Evolutionary conservation across 2,329 filamentous ascomycete species (phyloP), one percentile per base, ranked within the genome.

Genomic region (Tolypocladium tundrense): DNA sequence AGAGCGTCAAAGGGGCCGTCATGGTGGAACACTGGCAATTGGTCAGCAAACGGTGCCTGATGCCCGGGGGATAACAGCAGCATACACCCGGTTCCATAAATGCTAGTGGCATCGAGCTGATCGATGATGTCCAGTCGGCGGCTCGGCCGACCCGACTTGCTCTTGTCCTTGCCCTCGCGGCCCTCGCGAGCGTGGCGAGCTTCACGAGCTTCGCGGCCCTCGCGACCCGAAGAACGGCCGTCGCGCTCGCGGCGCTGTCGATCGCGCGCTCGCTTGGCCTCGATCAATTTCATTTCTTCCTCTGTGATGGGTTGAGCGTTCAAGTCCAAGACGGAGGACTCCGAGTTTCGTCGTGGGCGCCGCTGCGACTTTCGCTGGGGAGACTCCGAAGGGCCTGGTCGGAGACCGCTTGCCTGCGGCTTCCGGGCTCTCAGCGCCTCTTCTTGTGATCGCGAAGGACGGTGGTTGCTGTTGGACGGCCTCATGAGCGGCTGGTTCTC

Each of bases 1-100:
- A 94, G 90, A 24, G 94, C 94, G 73, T 99, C 94, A 67, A 97
- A 99, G 5, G 94, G 94, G 1, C 94, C 94, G 68, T 97, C 94
- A 69, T 99, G 94, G 68, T 99, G 94, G 74, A 97, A 96, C 64
- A 96, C 91, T 96, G 67, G 43, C 10, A 50, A 57, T 39, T n/a
- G 37, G n/a, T 53, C n/a, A 59, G 48, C 57, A 42, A 48, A 52
- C 5, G 19, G 27, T 3, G 31, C 9, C 16, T 4, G 13, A 19
- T 8, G 2, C 8, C 6, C 35, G 35, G 8, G 27, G 16, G 31
- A 5, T 10, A 16, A 16, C 14, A 16, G 35, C 21, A 45, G 85
- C 90, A 75, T 79, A 95, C 91, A 78, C 74, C 93, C 92, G 66
- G 88, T 90, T 58, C 94, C 93, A 69, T 96, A 97, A 65, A 97